Base-by-base conservation (phyloP, 2,329 filamentous ascomycete genomes). In the Xylaria sp. region DNA sequence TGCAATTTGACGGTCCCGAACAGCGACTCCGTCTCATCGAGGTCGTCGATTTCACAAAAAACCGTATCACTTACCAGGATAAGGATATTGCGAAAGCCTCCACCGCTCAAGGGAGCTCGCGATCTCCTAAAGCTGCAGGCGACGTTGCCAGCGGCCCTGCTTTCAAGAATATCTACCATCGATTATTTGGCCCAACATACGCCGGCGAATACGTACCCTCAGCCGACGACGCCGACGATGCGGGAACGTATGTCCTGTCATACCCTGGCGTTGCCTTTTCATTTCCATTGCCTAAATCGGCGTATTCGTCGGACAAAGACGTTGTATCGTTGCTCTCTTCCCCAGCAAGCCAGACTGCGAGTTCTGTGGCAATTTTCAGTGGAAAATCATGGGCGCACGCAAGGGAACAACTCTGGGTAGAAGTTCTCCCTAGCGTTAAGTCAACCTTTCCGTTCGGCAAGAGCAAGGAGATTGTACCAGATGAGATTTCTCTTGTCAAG, bases 261-360 rank as follows among this genome's bases (percentile, higher is more conserved):
- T 99, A 97, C 77, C 93, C 94, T 0, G 95, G 95, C 0, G 88
- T 99, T 29, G 92, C 94, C 0, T 97, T 98, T 74, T 93, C 90
- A 37, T 99, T 99, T 67, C 88, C 92, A 0, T 81, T 98, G 29
- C 84, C 88, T 51, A 80, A 85, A 60, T 87, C 90, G 0, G 86
- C 88, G 21, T 97, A 92, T 82, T 91, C 90, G 3, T 84, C 89
- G 1, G 78, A 81, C 51, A 89, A 88, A 71, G 93, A 98, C 72
- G 93, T 96, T 64, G 93, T 97, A 29, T 90, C 92, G 0, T 79
- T 97, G 37, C 83, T 98, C 15, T 93, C 92, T 0, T 91, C 92
- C 0, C 86, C 90, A 0, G 87, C 89, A 17, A 91, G 90, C 55
- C 86, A 90, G 49, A 85, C 90, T 6, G 93, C 94, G 1, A 89